Base-by-base conservation (phyloP, 116 monocot genomes). In the Iris pallida region DNA sequence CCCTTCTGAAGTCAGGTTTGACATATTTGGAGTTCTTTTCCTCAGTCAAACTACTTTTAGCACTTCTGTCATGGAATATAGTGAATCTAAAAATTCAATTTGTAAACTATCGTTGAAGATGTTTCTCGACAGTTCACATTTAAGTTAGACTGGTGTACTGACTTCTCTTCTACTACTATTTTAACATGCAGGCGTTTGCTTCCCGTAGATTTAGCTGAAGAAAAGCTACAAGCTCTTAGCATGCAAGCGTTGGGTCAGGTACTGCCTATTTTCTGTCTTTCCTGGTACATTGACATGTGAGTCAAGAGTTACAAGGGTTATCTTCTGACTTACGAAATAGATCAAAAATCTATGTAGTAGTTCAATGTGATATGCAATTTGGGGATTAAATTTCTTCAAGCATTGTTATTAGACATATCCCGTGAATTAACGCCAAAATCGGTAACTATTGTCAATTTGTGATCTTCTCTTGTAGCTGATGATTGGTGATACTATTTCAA, bases 231-330 rank as follows among this genome's bases (percentile, higher is more conserved):
- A 65, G 81, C 96, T 68, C 65, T 92, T 71, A 81, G 89, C 77
- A 76, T 92, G 78, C 93, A 93, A 68, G 93, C 89, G 49, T 52
- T 93, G 56, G 93, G 86, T 52, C 93, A 89, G 80, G 93, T 97
- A 87, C n/a, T 57, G 8, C 15, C 42, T 42, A 66, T 51, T 58
- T 0, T 30, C 30, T 30, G 30, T 30, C 30, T 30, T 30, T 30
- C 30, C 30, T 30, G 30, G 30, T 30, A 30, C 30, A 30, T 30
- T 30, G 30, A 30, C 30, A 30, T 30, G 30, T 30, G 30, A 30
- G 30, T 30, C 30, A 30, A 30, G 30, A 30, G 30, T 30, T 30
- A 30, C 3, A 30, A 30, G 30, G 30, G 30, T 3, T 30, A 30
- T 30, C 30, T 30, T 30, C 30, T 30, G 30, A 30, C 30, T 30